Conservation (phyloP, 495 filamentous ascomycete species). For the Cetradonia linearis region DNA sequence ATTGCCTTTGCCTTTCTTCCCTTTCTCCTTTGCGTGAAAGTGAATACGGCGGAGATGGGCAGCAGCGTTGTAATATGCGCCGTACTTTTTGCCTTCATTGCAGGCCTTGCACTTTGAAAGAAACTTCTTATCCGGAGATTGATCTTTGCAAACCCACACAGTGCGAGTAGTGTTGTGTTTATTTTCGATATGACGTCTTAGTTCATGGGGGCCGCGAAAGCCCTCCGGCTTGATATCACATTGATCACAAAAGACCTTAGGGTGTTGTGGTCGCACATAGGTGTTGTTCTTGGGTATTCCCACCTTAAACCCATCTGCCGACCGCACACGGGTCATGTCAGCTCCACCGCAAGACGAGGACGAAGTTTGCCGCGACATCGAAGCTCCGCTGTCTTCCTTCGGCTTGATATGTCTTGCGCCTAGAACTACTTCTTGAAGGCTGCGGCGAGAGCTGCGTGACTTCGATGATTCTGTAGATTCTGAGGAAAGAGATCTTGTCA, state of each 20-base stretch:
- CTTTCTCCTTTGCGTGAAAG: constrained; percentile 56
- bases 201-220: constrained; percentile 89
- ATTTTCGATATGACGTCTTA: constrained; percentile 74
- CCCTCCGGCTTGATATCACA: constrained; percentile 75
- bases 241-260: constrained; percentile 61
- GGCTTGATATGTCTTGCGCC: constrained; percentile 39
- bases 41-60: constrained; percentile 85
- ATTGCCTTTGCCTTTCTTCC: constrained; percentile 43
- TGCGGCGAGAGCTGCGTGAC: constrained; percentile 32
- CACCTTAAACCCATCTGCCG: constrained; percentile 48
- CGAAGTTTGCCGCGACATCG: constrained; percentile 24
- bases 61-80: constrained; percentile 90
- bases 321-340: constrained; percentile 46
- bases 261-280: constrained; percentile 65
- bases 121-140: constrained; percentile 48
- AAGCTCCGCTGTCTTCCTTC: constrained; percentile 29
- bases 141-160: constrained; percentile 68
- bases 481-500: constrained; percentile 32
- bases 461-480: constrained; percentile 32
- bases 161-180: constrained; percentile 64
- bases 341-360: constrained; percentile 30
- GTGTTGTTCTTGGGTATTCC: constrained; percentile 54
- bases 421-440: constrained; percentile 37
- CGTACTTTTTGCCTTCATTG: constrained; percentile 65
- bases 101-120: constrained; percentile 87